phyloP scores from a whole-genome alignment of 768 basidiomycete species.

The Tulasnella sp. region DNA sequence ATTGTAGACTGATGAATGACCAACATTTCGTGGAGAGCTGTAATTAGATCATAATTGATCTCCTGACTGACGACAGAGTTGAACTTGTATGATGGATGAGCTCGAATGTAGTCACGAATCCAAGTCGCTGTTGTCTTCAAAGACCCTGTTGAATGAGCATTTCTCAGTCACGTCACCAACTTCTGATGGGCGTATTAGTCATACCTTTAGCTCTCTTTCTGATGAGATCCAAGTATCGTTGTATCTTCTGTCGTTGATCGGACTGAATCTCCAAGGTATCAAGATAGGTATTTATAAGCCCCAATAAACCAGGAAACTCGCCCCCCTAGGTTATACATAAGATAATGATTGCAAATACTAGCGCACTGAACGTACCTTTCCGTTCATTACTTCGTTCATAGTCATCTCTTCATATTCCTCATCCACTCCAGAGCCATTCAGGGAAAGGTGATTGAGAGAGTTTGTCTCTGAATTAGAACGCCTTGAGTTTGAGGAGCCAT shows the following conservation, averaged over 20 bases:
- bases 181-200: slow-evolving; percentile 16
- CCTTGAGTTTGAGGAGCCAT: slow-evolving; percentile 27
- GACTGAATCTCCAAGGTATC: slow-evolving; percentile 67
- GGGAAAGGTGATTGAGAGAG: too few species aligned
- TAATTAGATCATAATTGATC: slow-evolving; percentile 87
- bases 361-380: slow-evolving; percentile 44
- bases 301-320: slow-evolving; percentile 64
- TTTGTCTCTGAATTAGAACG: too few species aligned
- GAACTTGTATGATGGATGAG: slow-evolving; percentile 75
- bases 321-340: slow-evolving; percentile 31
- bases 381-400: slow-evolving; percentile 83
- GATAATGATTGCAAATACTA: background rate
- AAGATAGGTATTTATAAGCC: slow-evolving; percentile 72
- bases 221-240: slow-evolving; percentile 67
- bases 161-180: background rate
- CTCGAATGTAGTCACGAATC: slow-evolving; percentile 82
- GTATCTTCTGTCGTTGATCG: slow-evolving; percentile 44
- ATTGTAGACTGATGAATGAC: slow-evolving; percentile 25
- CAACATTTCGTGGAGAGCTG: slow-evolving; percentile 81
- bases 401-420: slow-evolving; percentile 88
- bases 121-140: slow-evolving; percentile 79
- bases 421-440: slow-evolving; percentile 23
- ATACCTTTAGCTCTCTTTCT: slow-evolving; percentile 64
- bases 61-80: slow-evolving; percentile 85
- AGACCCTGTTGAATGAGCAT: slow-evolving; percentile 37